Conservation (phyloP, 495 filamentous ascomycete species). For the Halenospora varia region DNA sequence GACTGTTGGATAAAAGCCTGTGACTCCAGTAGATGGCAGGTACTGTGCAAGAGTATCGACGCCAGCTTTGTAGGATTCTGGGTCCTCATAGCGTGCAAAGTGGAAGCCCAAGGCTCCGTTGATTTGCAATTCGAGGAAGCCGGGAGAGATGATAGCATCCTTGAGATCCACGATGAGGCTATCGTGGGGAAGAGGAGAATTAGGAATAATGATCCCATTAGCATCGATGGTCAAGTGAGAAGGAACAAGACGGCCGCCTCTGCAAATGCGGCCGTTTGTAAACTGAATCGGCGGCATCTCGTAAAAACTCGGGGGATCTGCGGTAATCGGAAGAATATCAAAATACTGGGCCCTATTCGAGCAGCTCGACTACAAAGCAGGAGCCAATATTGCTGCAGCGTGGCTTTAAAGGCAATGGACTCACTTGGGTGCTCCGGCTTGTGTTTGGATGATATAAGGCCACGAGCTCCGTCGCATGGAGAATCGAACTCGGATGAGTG, state of each 20-base stretch:
- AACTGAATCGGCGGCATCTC: constrained; percentile 26
- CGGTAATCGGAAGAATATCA: not conserved
- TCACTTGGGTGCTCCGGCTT: not conserved
- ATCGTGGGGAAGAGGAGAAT: constrained; percentile 23
- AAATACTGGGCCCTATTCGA: not conserved
- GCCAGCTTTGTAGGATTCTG: constrained; percentile 50
- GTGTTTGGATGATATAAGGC: not conserved
- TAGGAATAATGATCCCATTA: constrained; percentile 34
- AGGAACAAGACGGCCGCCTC: constrained; percentile 35
- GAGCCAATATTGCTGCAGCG: not conserved
- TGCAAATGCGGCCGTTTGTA: constrained; percentile 38
- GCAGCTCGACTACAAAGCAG: not conserved
- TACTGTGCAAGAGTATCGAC: constrained; percentile 50
- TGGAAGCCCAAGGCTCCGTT: constrained; percentile 65
- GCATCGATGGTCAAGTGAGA: constrained; percentile 32
- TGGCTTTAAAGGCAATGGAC: not conserved
- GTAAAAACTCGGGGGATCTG: not conserved
- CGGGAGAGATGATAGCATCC: constrained; percentile 56
- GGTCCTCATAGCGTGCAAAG: constrained; percentile 54
- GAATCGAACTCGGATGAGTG: not conserved
- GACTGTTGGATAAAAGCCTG: constrained; percentile 48
- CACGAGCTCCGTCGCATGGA: not conserved
- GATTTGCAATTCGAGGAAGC: constrained; percentile 62
- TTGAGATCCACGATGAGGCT: constrained; percentile 51
- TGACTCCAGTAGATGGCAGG: constrained; percentile 57